Evolutionary conservation across 1,284 basidiomycete species (phyloP).

Genomic region (Chiua sp.): DNA sequence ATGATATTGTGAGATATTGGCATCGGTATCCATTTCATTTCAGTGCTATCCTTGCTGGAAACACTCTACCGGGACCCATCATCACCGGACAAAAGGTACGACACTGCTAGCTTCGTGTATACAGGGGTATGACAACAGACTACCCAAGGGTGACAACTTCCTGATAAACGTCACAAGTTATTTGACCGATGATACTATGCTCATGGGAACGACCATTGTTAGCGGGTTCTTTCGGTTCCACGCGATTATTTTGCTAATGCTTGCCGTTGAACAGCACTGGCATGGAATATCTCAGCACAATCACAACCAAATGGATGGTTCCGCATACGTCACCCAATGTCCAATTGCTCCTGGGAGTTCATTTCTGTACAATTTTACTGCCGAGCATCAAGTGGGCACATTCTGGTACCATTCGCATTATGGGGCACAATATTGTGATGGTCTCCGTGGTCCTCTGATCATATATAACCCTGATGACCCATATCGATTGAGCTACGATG

Average conservation of each 20-base stretch:
- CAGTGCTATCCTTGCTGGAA: constrained; percentile 22
- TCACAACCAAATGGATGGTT: constrained; percentile 24
- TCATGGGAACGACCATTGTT: constrained; percentile 34
- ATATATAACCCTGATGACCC: constrained; percentile 39
- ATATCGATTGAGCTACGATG: constrained; percentile 31
- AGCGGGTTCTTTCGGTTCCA: constrained; percentile 24
- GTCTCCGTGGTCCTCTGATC: constrained; percentile 22
- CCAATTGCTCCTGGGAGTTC: constrained; percentile 24
- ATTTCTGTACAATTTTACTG: constrained; percentile 35
- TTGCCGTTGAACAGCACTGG: constrained; percentile 24
- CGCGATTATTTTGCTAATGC: constrained; percentile 19
- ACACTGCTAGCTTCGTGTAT: constrained; percentile 11
- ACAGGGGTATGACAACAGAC: not conserved
- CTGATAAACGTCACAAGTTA: constrained; percentile 22
- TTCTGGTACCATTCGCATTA: constrained; percentile 51
- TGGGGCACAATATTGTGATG: constrained; percentile 26
- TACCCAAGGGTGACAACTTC: constrained; percentile 19
- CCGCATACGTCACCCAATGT: constrained; percentile 32
- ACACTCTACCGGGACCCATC: constrained; percentile 34
- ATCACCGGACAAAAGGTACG: constrained; percentile 36
- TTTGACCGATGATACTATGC: constrained; percentile 20
- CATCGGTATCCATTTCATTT: not conserved
- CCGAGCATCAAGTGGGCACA: constrained; percentile 44
- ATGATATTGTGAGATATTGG: not conserved
- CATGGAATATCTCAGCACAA: constrained; percentile 32